Percentiles rank a stretch among this genome's conserved stretches.
Conservation (phyloP, 2,329 filamentous ascomycete species). For the Dactylellina sp. region DNA sequence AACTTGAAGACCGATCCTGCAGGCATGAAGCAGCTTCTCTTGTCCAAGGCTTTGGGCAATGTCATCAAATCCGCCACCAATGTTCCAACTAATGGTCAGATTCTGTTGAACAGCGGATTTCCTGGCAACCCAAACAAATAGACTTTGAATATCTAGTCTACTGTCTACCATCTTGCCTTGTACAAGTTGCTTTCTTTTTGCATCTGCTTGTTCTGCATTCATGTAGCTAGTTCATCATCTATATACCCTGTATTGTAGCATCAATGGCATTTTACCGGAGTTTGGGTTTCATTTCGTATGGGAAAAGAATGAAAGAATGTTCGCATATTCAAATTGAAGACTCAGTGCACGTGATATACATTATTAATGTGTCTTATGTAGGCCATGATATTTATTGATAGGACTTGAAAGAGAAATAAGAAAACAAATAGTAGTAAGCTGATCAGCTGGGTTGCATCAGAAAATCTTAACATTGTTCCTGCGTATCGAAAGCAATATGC, state of each 20-base stretch:
- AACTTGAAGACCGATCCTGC: constrained; percentile 52
- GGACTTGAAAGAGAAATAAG: too few species aligned
- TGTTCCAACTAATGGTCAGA: constrained; percentile 27
- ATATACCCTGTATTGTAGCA: constrained; percentile 35
- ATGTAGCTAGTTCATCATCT: constrained; percentile 1
- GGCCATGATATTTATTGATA: too few species aligned
- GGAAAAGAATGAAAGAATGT: constrained; percentile 2
- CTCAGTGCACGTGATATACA: too few species aligned
- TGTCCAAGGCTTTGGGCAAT: constrained; percentile 34
- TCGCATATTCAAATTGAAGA: neutral
- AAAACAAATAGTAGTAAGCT: too few species aligned
- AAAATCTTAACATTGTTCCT: too few species aligned
- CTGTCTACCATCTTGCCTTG: constrained; percentile 6
- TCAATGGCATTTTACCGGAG: constrained; percentile 36
- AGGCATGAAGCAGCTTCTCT: constrained; percentile 58
- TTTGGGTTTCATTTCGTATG: constrained; percentile 12
- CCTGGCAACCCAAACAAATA: constrained; percentile 39
- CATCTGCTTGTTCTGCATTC: constrained; percentile 9
- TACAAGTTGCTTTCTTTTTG: constrained; percentile 6
- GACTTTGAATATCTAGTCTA: neutral
- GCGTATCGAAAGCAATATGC: too few species aligned
- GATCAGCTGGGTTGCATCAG: too few species aligned
- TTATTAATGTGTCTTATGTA: too few species aligned
- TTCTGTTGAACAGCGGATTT: constrained; percentile 51
- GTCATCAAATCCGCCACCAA: constrained; percentile 22